Evolutionary conservation across 2,329 filamentous ascomycete genomes (phyloP).

Genomic region (Pseudogymnoascus sp.): DNA sequence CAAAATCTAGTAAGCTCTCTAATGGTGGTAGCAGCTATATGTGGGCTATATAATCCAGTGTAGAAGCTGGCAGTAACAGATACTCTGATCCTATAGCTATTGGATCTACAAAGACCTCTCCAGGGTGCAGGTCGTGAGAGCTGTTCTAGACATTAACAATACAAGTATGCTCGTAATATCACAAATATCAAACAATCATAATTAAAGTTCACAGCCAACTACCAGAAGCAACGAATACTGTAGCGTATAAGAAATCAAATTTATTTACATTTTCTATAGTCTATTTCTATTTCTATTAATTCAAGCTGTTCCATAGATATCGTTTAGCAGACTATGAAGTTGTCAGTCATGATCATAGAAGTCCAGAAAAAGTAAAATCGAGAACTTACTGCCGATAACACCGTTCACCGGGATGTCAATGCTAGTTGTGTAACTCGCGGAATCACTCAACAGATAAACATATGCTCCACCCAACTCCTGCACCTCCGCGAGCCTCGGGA

Average conservation of each 20-base stretch:
- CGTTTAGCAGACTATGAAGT: background rate
- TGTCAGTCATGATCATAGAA: background rate
- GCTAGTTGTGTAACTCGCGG: constrained; percentile 30
- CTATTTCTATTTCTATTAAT: background rate
- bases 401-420: constrained; percentile 33
- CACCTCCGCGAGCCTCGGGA: constrained; percentile 42
- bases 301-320: background rate
- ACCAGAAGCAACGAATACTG: background rate
- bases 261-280: background rate
- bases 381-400: background rate
- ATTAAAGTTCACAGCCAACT: background rate
- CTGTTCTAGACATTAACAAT: background rate
- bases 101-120: background rate
- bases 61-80: background rate
- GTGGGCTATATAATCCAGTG: background rate
- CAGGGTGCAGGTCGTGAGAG: background rate
- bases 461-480: constrained; percentile 33
- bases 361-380: background rate
- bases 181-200: background rate
- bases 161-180: background rate
- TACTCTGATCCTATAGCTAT: background rate
- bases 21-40: background rate
- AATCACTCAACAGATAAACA: constrained; percentile 25
- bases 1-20: background rate
- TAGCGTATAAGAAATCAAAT: background rate